Conservation (phyloP, 768 basidiomycete genomes). For the Lentinula raphanica region DNA sequence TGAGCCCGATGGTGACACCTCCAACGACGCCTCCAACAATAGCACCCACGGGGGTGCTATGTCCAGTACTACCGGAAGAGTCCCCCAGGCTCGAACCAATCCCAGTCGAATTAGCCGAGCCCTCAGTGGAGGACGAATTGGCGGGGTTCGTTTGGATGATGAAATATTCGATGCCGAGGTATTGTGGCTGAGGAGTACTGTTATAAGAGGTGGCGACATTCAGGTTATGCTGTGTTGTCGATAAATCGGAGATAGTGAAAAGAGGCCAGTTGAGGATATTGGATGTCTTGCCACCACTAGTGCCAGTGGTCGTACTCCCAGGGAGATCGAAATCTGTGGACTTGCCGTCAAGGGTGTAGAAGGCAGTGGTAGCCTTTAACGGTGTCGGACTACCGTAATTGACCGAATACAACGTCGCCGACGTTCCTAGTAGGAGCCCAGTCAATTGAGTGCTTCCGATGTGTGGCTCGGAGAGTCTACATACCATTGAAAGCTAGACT, state of each 20-base stretch:
- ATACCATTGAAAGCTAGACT: constrained; percentile 1
- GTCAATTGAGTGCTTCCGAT: background rate
- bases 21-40: constrained; percentile 1
- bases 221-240: background rate
- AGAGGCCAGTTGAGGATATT: background rate
- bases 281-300: background rate
- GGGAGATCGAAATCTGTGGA: constrained; percentile 2
- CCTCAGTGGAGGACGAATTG: background rate
- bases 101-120: background rate
- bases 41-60: background rate
- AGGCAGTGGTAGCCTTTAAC: background rate
- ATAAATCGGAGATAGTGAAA: background rate
- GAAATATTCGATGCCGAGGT: constrained; percentile 1
- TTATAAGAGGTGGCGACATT: background rate
- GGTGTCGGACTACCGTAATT: background rate
- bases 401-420: background rate
- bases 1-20: background rate
- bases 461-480: background rate
- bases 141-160: background rate
- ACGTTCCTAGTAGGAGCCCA: background rate
- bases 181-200: background rate
- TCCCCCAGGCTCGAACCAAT: background rate
- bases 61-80: background rate
- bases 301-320: background rate
- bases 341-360: background rate